These are phyloP conservation scores for Apiotrichum laibachii DNA, from an alignment of 1,284 basidiomycete species.

Conservation along the genomic window DNA sequence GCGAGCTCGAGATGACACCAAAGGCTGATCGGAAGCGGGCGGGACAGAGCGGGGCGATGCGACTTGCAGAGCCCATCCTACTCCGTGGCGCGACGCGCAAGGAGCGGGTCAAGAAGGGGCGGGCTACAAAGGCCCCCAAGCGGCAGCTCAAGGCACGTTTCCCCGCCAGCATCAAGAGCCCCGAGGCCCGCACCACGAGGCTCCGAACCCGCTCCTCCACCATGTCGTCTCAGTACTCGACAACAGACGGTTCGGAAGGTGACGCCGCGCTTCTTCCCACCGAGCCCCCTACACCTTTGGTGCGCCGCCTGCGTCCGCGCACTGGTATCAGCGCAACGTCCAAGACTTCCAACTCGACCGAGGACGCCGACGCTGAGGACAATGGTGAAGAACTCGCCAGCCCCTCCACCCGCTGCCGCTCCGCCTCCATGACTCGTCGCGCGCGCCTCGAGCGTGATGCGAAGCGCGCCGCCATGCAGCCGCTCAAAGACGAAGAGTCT, in stretches of 20 bases:
- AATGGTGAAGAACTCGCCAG: slow-evolving; percentile 31
- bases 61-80: slow-evolving; percentile 1
- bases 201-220: slow-evolving; percentile 30
- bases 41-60: background rate
- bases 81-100: slow-evolving; percentile 15
- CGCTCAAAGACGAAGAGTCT: slow-evolving; percentile 20
- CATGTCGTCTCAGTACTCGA: slow-evolving; percentile 36
- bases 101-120: slow-evolving; percentile 17
- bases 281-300: slow-evolving; percentile 58
- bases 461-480: slow-evolving; percentile 30
- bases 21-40: slow-evolving; percentile 23
- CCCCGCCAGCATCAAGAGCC: slow-evolving; percentile 37
- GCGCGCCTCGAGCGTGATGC: slow-evolving; percentile 25
- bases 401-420: background rate
- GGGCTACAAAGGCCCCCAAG: slow-evolving; percentile 17
- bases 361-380: slow-evolving; percentile 52
- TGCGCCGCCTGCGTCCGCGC: slow-evolving; percentile 33
- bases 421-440: slow-evolving; percentile 4
- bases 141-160: slow-evolving; percentile 35
- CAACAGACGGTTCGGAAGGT: slow-evolving; percentile 20
- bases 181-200: slow-evolving; percentile 16
- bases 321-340: slow-evolving; percentile 22
- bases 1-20: slow-evolving; percentile 34
- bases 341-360: slow-evolving; percentile 29
- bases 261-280: background rate